Percentiles rank a stretch among this genome's conserved stretches.
Conservation (phyloP, 2,329 filamentous ascomycete species). For the Colletotrichum liriopes region DNA sequence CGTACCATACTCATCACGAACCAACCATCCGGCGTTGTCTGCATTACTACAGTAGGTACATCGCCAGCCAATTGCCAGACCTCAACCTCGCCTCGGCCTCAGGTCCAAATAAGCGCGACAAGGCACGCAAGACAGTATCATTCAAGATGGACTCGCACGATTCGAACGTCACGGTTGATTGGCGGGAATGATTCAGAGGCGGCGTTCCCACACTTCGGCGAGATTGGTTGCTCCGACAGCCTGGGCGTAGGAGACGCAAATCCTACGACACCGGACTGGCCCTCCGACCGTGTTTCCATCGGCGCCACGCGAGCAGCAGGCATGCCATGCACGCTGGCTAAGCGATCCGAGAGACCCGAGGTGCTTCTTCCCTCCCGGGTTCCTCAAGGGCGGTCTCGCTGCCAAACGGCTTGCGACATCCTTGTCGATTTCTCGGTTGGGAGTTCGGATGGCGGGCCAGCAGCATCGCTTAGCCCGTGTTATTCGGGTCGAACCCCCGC, state of each 20-base stretch:
- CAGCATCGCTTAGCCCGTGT: conserved; percentile 40
- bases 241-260: conserved; percentile 8
- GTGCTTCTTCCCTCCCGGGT: background rate
- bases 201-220: background rate
- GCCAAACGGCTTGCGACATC: background rate
- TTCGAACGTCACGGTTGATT: background rate
- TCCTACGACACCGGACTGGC: conserved; percentile 1
- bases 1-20: background rate
- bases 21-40: background rate
- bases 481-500: conserved; percentile 17
- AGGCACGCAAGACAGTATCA: background rate
- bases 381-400: background rate
- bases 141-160: background rate
- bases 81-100: background rate
- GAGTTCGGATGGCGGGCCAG: conserved; percentile 7
- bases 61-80: background rate
- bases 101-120: background rate
- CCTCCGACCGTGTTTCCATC: background rate
- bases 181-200: background rate
- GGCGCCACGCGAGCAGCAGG: conserved; percentile 31
- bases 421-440: conserved; percentile 29
- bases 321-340: conserved; percentile 10
- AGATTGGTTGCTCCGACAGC: conserved; percentile 24
- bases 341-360: conserved; percentile 31
- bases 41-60: too few species aligned